Conservation (phyloP, 352 stramenopile genomes). For the Phytophthora foliorum region DNA sequence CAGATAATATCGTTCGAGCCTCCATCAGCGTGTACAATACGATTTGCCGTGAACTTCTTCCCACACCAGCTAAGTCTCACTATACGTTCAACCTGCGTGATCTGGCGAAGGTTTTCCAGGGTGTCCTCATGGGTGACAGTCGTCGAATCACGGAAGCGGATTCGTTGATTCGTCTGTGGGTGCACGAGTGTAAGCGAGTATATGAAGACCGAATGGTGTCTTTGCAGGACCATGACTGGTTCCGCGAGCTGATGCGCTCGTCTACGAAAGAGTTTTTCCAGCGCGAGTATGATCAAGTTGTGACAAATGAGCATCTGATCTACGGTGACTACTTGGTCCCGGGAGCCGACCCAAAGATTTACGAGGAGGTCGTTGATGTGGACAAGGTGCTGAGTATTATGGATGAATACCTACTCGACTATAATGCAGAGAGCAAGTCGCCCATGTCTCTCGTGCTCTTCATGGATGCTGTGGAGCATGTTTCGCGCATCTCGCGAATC, state of each 20-base stretch:
- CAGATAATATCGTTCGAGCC: conserved; percentile 77
- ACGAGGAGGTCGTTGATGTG: conserved; percentile 90
- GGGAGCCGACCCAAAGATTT: conserved; percentile 85
- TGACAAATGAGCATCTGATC: conserved; percentile 77
- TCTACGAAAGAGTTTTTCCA: conserved; percentile 83
- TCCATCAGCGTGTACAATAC: conserved; percentile 94
- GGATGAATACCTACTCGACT: conserved; percentile 91
- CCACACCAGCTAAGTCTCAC: conserved; percentile 95
- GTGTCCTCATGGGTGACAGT: conserved; percentile 89
- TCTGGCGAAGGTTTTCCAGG: conserved; percentile 95
- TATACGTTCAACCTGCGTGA: conserved; percentile 97
- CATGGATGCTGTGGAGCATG: conserved; percentile 90
- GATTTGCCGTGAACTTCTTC: conserved; percentile 91
- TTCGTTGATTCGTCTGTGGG: conserved; percentile 89
- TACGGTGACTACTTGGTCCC: conserved; percentile 88
- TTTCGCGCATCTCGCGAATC: conserved; percentile 85
- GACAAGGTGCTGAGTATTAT: conserved; percentile 88
- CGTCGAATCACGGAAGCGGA: conserved; percentile 71
- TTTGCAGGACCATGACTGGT: conserved; percentile 92
- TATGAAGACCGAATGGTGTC: conserved; percentile 96
- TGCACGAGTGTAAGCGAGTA: conserved; percentile 95
- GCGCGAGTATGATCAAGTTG: conserved; percentile 85
- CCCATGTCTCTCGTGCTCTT: conserved; percentile 92
- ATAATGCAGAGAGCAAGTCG: conserved; percentile 93
- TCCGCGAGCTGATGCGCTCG: conserved; percentile 74